Base-by-base conservation (phyloP, 1,139 yeast species). In the Ogataea hybrid region DNA sequence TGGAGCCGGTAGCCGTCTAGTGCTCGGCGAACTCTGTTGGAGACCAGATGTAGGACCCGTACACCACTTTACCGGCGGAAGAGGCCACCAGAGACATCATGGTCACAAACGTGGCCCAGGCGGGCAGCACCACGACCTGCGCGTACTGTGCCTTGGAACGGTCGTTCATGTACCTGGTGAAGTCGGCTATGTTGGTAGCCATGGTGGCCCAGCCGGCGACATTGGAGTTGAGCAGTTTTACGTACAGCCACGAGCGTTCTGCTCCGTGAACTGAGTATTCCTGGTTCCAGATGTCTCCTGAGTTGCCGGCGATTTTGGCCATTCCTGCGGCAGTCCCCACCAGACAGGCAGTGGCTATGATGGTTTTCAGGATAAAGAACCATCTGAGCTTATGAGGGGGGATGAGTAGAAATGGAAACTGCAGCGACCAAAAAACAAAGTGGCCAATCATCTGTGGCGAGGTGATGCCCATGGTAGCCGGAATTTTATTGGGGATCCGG, bases 161-260 rank as follows among this genome's bases (percentile, higher is more conserved):
- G 37, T 62, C 62, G 32, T 53, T 54, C 46, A 61, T 60, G 38
- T 64, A 67, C 44, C 71, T 59, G 6, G 70, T 63, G 49, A 67
- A 67, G 44, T 67, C 71, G 15, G 68, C 59, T 36, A 63, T 63
- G 50, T 67, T 67, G 22, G 67, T 54, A 11, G 68, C 68, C 53
- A 67, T 52, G n/a, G 71, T 67, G 8, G 70, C 68, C 57, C 66
- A 65, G 22, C 68, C 66, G 20, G 64, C 67, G 43, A 65, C 55
- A 31, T 60, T 54, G 9, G 66, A 58, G 50, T 63, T 58, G 44
- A 64, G 57, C 46, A 65, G 58, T 23, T 58, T 52, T 46, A 65
- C 44, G 39, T 64, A 59, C 18, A 61, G 57, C 62, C 69, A 67
- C 4, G 61, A 57, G 15, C 57, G 53, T 11, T 58, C 58, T 1